These are phyloP conservation scores for Chlorociboria aeruginascens DNA, from an alignment of 495 filamentous ascomycete species.

Conservation along the genomic window DNA sequence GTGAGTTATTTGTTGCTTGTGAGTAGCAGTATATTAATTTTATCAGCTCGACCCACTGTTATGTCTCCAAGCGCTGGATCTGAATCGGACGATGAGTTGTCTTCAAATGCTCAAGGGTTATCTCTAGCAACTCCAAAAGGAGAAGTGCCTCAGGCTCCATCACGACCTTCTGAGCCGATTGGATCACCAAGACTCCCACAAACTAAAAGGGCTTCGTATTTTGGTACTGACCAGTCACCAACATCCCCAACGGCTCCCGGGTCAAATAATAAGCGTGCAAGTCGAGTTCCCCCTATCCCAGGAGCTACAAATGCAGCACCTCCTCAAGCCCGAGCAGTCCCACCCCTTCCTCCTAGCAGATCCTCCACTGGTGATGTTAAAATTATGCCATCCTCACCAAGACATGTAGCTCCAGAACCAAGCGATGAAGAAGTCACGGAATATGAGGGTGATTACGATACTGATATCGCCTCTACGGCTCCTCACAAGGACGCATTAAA, in stretches of 20 bases:
- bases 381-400: slow-evolving; percentile 20
- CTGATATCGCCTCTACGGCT: slow-evolving; percentile 83
- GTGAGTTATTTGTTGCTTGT: slow-evolving; percentile 36
- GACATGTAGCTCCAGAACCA: slow-evolving; percentile 39
- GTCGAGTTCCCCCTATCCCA: slow-evolving; percentile 36
- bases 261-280: slow-evolving; percentile 40
- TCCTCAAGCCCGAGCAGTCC: slow-evolving; percentile 56
- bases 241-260: slow-evolving; percentile 34
- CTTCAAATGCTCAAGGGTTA: slow-evolving; percentile 38
- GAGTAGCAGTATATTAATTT: slow-evolving; percentile 19
- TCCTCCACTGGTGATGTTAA: slow-evolving; percentile 48
- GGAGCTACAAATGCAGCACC: slow-evolving; percentile 35
- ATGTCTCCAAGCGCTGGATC: slow-evolving; percentile 61
- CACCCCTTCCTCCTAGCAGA: slow-evolving; percentile 56
- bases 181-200: slow-evolving; percentile 43
- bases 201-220: slow-evolving; percentile 37
- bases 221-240: slow-evolving; percentile 27
- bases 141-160: slow-evolving; percentile 29
- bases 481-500: slow-evolving; percentile 88
- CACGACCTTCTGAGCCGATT: slow-evolving; percentile 35
- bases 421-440: slow-evolving; percentile 75
- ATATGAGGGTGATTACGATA: slow-evolving; percentile 97
- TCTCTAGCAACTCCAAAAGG: slow-evolving; percentile 24
- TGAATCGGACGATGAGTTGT: slow-evolving; percentile 89
- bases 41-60: slow-evolving; percentile 41